Conservation (phyloP, 2,329 filamentous ascomycete genomes). For the Tolypocladium album region DNA sequence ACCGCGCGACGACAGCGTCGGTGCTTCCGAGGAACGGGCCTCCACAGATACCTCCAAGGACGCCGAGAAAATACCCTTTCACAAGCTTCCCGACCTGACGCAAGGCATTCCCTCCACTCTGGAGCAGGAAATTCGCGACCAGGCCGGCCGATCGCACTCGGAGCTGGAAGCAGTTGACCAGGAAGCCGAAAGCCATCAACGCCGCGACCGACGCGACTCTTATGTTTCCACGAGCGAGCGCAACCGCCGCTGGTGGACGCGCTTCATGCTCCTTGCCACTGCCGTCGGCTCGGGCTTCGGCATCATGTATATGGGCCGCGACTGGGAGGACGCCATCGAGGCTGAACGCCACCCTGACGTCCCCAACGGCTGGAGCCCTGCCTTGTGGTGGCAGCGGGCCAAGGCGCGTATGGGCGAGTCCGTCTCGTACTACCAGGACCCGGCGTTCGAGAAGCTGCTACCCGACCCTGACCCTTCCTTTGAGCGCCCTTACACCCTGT, state of each 20-base stretch:
- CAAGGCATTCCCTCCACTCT: constrained; percentile 89
- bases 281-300: constrained; percentile 45
- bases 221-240: constrained; percentile 89
- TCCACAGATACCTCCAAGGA: constrained; percentile 13
- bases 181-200: constrained; percentile 18
- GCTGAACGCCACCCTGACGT: constrained; percentile 56
- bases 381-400: constrained; percentile 71
- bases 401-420: constrained; percentile 64
- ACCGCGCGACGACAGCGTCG: constrained; percentile 9
- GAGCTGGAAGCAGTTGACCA: constrained; percentile 26
- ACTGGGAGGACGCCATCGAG: constrained; percentile 80
- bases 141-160: constrained; percentile 21
- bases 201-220: constrained; percentile 46
- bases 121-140: constrained; percentile 56
- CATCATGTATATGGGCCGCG: constrained; percentile 68
- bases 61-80: constrained; percentile 37
- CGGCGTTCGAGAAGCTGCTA: constrained; percentile 85
- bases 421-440: constrained; percentile 89
- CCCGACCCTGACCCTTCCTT: constrained; percentile 71
- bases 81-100: constrained; percentile 81
- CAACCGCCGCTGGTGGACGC: constrained; percentile 64
- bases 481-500: constrained; percentile 82
- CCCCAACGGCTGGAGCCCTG: constrained; percentile 68
- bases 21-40: not conserved
- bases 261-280: constrained; percentile 58